phyloP scores from a whole-genome alignment of 345 rosid genomes.

The Eucalyptus cloeziana region DNA sequence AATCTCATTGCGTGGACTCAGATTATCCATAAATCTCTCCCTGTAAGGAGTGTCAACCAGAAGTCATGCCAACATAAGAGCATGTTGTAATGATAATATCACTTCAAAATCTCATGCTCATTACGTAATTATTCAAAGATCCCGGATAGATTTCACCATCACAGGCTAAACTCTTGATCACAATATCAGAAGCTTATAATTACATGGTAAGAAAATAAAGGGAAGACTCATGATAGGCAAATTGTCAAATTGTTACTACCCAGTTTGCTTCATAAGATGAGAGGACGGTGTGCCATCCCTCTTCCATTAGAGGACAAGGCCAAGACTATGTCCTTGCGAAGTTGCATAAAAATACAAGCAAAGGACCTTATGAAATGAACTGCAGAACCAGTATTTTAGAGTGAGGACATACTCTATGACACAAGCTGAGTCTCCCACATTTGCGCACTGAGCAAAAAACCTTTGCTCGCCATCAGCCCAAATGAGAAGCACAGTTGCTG shows the following conservation, averaged over 20 bases:
- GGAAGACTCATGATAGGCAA: not conserved
- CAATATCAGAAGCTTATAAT: not conserved
- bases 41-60: not conserved
- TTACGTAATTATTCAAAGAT: not conserved
- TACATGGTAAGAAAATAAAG: not conserved
- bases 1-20: not conserved
- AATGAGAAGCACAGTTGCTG: constrained; percentile 84
- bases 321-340: not conserved
- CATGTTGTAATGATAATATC: not conserved
- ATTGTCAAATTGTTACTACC: not conserved
- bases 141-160: not conserved
- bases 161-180: not conserved
- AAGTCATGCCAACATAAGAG: not conserved
- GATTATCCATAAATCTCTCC: not conserved
- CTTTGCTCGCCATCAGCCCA: constrained; percentile 47
- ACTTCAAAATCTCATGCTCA: not conserved
- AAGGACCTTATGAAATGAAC: not conserved
- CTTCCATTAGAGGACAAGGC: not conserved
- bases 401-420: constrained; percentile 50
- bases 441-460: constrained; percentile 82
- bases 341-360: not conserved
- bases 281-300: not conserved
- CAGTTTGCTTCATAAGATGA: not conserved
- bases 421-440: constrained; percentile 94
- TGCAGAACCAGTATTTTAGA: not conserved